Evolutionary conservation across 805 yeast species (phyloP).

Genomic region (Monosporozyma yasuniensis): DNA sequence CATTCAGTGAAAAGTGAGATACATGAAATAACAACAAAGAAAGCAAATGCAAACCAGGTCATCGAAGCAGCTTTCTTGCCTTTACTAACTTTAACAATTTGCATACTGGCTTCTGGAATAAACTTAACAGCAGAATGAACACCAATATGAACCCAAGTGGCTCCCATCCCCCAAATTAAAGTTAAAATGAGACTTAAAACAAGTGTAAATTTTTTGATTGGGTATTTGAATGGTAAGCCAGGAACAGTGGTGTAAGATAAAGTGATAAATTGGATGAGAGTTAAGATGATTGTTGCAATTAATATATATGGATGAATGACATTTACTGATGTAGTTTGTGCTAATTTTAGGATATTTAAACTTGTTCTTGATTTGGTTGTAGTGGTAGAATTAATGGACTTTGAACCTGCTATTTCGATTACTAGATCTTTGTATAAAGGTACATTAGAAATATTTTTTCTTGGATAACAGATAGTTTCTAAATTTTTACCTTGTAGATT

Average conservation of each 20-base stretch:
- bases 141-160: slow-evolving; percentile 57
- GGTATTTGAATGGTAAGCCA: slow-evolving; percentile 36
- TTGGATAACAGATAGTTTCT: slow-evolving; percentile 21
- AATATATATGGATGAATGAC: slow-evolving; percentile 48
- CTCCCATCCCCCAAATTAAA: slow-evolving; percentile 54
- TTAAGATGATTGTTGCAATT: slow-evolving; percentile 39
- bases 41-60: slow-evolving; percentile 53
- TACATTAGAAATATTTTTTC: slow-evolving; percentile 17
- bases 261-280: slow-evolving; percentile 34
- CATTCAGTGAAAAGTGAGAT: slow-evolving; percentile 31
- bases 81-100: slow-evolving; percentile 34
- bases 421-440: slow-evolving; percentile 21
- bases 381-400: slow-evolving; percentile 24
- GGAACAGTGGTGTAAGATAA: slow-evolving; percentile 41
- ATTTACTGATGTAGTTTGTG: slow-evolving; percentile 35
- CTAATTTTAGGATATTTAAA: slow-evolving; percentile 41
- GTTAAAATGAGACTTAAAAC: slow-evolving; percentile 31
- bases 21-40: slow-evolving; percentile 35
- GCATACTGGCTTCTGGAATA: slow-evolving; percentile 43
- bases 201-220: slow-evolving; percentile 24
- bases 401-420: slow-evolving; percentile 18
- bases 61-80: slow-evolving; percentile 49
- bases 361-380: slow-evolving; percentile 7
- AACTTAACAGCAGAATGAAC: slow-evolving; percentile 36
- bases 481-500: slow-evolving; percentile 7